Evolutionary conservation across 2,329 filamentous ascomycete genomes (phyloP).

Genomic region (Fusarium sp.): DNA sequence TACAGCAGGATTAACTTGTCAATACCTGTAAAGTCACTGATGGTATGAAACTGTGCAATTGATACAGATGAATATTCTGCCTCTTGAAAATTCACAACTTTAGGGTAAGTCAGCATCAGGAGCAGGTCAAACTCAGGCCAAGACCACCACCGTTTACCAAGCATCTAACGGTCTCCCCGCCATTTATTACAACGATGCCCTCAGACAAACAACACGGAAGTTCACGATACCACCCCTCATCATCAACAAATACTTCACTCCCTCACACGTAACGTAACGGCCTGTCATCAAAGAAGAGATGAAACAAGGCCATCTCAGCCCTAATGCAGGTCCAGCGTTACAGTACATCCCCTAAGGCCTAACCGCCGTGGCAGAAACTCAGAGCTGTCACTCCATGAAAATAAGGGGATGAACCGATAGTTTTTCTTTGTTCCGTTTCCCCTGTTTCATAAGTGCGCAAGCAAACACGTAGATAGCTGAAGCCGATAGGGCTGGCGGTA

Average conservation of each 20-base stretch:
- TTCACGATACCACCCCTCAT: conserved; percentile 10
- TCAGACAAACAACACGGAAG: neutral
- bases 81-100: neutral
- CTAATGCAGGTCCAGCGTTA: conserved; percentile 24
- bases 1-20: neutral
- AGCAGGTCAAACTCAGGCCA: neutral
- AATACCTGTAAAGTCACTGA: accelerated
- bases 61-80: neutral
- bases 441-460: conserved; percentile 20
- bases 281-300: conserved; percentile 12
- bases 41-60: neutral
- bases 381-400: neutral
- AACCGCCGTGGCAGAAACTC: conserved; percentile 22
- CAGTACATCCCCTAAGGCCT: neutral
- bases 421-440: conserved; percentile 13
- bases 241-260: neutral
- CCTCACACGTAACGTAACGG: neutral
- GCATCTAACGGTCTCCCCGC: conserved; percentile 9
- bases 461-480: conserved; percentile 19
- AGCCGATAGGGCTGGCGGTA: conserved; percentile 5
- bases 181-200: conserved; percentile 6
- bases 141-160: conserved; percentile 13
- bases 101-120: conserved; percentile 4
- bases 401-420: neutral
- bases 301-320: conserved; percentile 14